These are phyloP conservation scores for Russula virescens DNA, from an alignment of 768 basidiomycete species.

Conservation along the genomic window DNA sequence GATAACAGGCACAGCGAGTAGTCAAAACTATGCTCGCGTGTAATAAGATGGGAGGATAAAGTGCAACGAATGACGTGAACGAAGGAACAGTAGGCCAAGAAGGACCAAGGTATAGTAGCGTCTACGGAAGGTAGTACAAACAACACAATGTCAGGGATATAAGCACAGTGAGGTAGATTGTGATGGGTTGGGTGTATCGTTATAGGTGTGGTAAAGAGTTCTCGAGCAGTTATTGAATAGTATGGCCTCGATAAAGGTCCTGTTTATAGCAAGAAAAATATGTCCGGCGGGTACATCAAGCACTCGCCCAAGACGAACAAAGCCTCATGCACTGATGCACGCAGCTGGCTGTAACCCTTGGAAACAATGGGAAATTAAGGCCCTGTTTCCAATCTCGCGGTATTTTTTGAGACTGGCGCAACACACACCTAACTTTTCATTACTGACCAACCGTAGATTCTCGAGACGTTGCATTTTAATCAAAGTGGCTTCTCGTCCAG, in stretches of 20 bases:
- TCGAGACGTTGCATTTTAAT: neutral
- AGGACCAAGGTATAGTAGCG: neutral
- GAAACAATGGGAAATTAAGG: neutral
- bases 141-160: slow-evolving; percentile 50
- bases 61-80: neutral
- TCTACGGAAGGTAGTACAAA: neutral
- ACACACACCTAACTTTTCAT: neutral
- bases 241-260: neutral
- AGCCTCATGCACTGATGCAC: neutral
- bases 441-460: neutral
- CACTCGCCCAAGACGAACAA: neutral
- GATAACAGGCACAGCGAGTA: too few relatives aligned
- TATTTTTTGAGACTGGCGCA: neutral
- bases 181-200: neutral
- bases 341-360: neutral
- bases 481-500: slow-evolving; percentile 37
- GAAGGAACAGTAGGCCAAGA: neutral
- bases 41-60: neutral
- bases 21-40: neutral
- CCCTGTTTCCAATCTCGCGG: neutral
- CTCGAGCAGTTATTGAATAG: neutral
- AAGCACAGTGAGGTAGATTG: slow-evolving; percentile 26
- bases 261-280: neutral
- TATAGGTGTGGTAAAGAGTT: neutral
- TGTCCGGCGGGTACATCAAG: neutral